Conservation (phyloP, 257 asterid genomes). For the Lantana camara region DNA sequence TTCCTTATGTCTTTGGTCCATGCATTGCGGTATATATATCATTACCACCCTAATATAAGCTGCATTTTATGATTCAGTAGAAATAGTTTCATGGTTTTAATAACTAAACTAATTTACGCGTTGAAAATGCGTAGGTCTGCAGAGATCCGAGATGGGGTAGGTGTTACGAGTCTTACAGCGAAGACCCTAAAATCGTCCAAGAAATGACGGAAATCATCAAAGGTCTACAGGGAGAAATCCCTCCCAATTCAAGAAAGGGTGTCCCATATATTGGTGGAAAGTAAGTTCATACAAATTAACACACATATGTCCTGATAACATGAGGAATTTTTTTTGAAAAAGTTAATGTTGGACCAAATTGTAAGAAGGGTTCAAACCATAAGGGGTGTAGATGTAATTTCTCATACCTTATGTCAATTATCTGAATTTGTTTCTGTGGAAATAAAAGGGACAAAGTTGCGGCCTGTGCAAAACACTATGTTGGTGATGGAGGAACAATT, state of each 20-base stretch:
- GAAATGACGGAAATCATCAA: constrained; percentile 51
- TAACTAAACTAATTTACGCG: neutral
- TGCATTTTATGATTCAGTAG: neutral
- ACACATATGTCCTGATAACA: neutral
- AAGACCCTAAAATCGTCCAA: constrained; percentile 50
- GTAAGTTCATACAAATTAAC: constrained; percentile 34
- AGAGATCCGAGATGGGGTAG: constrained; percentile 75
- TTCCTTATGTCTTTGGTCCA: constrained; percentile 53
- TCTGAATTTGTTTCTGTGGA: neutral
- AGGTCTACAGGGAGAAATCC: constrained; percentile 65
- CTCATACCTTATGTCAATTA: too few relatives aligned
- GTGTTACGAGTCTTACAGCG: constrained; percentile 62
- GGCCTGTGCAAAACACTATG: constrained; percentile 53
- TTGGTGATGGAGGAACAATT: constrained; percentile 55
- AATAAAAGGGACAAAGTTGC: constrained; percentile 39
- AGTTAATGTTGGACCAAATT: too few relatives aligned
- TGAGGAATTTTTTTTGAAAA: too few relatives aligned
- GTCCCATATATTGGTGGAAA: constrained; percentile 52
- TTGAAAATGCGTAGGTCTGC: constrained; percentile 30
- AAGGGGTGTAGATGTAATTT: neutral
- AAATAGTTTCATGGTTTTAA: neutral
- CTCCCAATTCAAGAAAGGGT: constrained; percentile 34
- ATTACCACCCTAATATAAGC: too few relatives aligned
- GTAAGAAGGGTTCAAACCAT: too few relatives aligned
- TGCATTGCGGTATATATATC: constrained; percentile 52